phyloP scores from a whole-genome alignment of 164 flowering plant species.

The Umbellularia californica region DNA sequence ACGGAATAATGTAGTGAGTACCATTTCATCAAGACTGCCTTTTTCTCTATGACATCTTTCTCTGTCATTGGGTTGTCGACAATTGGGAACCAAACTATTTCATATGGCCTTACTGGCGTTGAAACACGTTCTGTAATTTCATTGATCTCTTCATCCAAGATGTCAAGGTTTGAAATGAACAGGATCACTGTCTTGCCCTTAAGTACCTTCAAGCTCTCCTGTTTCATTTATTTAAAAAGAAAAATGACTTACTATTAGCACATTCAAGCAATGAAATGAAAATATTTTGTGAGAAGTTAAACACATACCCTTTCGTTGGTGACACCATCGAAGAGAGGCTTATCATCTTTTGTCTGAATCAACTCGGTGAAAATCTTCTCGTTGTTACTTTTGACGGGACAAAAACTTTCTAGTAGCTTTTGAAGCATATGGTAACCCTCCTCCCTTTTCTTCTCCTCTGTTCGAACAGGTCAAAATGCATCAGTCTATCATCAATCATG shows the following conservation, averaged over 20 bases:
- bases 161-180: constrained; percentile 64
- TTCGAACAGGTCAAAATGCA: too few species aligned
- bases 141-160: constrained; percentile 48
- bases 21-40: constrained; percentile 55
- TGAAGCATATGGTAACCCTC: constrained; percentile 38
- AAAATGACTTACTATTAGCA: too few species aligned
- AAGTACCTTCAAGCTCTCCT: constrained; percentile 59
- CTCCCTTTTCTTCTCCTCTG: constrained; percentile 44
- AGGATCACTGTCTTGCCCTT: constrained; percentile 67
- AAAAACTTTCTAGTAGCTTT: constrained; percentile 37
- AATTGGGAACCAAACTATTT: constrained; percentile 83
- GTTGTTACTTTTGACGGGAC: constrained; percentile 43
- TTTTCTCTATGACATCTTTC: too few species aligned
- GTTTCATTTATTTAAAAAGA: background rate
- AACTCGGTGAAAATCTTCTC: constrained; percentile 48
- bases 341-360: constrained; percentile 45
- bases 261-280: too few species aligned
- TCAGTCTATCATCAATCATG: too few species aligned
- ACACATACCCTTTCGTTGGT: constrained; percentile 43
- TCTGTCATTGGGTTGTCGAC: constrained; percentile 30
- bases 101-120: constrained; percentile 51
- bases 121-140: constrained; percentile 6
- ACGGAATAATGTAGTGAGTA: constrained; percentile 43
- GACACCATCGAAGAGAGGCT: constrained; percentile 52
- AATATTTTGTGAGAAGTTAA: too few species aligned